These are phyloP conservation scores for Colletotrichum higginsianum DNA, from an alignment of 2,329 filamentous ascomycete genomes.

Conservation along the genomic window DNA sequence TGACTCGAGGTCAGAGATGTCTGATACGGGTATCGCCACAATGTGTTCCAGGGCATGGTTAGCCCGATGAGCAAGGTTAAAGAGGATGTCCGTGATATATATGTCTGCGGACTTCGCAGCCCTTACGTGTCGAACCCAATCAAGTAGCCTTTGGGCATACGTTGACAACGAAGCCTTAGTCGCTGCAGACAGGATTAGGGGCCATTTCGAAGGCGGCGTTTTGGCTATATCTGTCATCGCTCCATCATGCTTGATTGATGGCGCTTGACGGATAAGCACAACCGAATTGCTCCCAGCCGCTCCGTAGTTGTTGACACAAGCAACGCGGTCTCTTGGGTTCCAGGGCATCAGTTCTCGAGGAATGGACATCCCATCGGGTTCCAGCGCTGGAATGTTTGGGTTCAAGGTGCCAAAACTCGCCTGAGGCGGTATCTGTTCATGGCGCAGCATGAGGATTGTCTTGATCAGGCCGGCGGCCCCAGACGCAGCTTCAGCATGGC, in stretches of 20 bases:
- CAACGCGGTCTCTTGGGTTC: slow-evolving; percentile 36
- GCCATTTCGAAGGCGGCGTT: background rate
- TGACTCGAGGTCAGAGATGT: background rate
- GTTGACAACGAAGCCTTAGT: background rate
- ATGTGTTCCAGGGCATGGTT: slow-evolving; percentile 2
- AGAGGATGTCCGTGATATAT: background rate
- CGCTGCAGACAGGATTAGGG: background rate
- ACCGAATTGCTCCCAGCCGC: slow-evolving; percentile 48
- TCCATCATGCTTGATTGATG: background rate
- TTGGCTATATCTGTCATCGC: too few relatives aligned
- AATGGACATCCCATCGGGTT: background rate
- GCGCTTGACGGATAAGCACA: slow-evolving; percentile 49
- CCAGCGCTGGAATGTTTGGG: slow-evolving; percentile 24
- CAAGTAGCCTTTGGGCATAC: background rate
- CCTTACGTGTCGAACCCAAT: background rate
- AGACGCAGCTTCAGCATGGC: slow-evolving; percentile 45
- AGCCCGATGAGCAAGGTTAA: slow-evolving; percentile 2
- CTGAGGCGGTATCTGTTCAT: slow-evolving; percentile 45
- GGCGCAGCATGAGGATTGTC: slow-evolving; percentile 47
- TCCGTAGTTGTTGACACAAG: slow-evolving; percentile 55
- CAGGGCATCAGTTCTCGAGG: background rate
- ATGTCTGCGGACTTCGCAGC: background rate
- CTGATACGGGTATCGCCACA: background rate
- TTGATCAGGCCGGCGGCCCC: slow-evolving; percentile 48
- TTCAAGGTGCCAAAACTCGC: slow-evolving; percentile 49